Evolutionary conservation across 2,329 filamentous ascomycete species (phyloP).

Genomic region (Phialemoniopsis sp.): DNA sequence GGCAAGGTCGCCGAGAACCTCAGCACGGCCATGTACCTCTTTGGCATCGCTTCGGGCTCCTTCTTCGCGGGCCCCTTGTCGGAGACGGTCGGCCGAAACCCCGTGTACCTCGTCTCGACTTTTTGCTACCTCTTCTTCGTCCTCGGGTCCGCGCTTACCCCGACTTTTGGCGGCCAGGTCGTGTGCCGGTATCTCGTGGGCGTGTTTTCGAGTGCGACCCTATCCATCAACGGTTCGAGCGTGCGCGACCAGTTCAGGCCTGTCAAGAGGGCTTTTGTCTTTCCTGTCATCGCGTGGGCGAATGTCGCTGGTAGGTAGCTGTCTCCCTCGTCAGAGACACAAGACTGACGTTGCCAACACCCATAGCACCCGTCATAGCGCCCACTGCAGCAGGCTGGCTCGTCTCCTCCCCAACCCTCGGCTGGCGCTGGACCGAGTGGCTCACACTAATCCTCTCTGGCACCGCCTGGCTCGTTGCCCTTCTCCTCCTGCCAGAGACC

Average conservation of each 20-base stretch:
- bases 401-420: slow-evolving; percentile 24
- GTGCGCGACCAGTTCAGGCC: slow-evolving; percentile 42
- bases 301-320: slow-evolving; percentile 28
- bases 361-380: slow-evolving; percentile 28
- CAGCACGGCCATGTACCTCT: slow-evolving; percentile 39
- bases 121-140: slow-evolving; percentile 42
- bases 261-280: slow-evolving; percentile 41
- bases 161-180: slow-evolving; percentile 39
- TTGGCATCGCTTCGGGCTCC: slow-evolving; percentile 45
- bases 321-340: too few relatives aligned
- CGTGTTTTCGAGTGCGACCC: slow-evolving; percentile 28
- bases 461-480: slow-evolving; percentile 21
- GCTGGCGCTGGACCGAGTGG: slow-evolving; percentile 45
- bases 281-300: slow-evolving; percentile 43
- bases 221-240: slow-evolving; percentile 35
- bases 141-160: slow-evolving; percentile 39
- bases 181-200: slow-evolving; percentile 45
- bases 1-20: slow-evolving; percentile 36
- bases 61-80: slow-evolving; percentile 44
- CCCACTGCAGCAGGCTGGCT: slow-evolving; percentile 41
- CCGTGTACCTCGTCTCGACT: slow-evolving; percentile 41
- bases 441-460: slow-evolving; percentile 30
- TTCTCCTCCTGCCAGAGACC: slow-evolving; percentile 45
- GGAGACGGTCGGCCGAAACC: slow-evolving; percentile 42
- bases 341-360: too few relatives aligned